These are phyloP conservation scores for Pseudoperonospora humuli DNA, from an alignment of 352 stramenopile genomes.

Conservation along the genomic window DNA sequence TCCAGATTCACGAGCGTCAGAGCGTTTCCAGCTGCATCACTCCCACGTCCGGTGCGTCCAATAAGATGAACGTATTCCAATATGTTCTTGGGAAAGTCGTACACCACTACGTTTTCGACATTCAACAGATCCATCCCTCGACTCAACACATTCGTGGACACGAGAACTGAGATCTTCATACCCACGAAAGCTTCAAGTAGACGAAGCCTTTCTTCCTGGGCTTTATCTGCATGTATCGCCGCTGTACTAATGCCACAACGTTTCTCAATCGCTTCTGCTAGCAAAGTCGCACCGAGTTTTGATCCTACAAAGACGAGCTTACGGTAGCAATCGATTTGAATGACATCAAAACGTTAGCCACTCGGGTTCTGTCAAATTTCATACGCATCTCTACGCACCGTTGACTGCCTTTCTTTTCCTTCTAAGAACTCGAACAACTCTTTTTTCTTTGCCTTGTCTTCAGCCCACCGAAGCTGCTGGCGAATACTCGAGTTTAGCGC, in stretches of 20 bases:
- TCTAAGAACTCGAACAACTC: conserved; percentile 38
- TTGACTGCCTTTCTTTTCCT: conserved; percentile 28
- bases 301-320: conserved; percentile 75
- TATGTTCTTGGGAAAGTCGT: conserved; percentile 56
- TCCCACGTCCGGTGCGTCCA: conserved; percentile 36
- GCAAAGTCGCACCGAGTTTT: conserved; percentile 47
- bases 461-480: conserved; percentile 39
- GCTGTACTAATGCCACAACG: conserved; percentile 23
- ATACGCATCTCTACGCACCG: conserved; percentile 23
- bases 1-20: conserved; percentile 41
- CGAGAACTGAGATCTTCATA: conserved; percentile 34
- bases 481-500: conserved; percentile 26
- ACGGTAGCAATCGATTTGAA: conserved; percentile 2
- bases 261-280: conserved; percentile 47
- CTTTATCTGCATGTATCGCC: conserved; percentile 62
- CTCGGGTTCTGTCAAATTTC: background rate
- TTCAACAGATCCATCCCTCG: conserved; percentile 62
- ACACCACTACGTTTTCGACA: conserved; percentile 63
- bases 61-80: conserved; percentile 60
- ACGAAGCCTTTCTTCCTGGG: conserved; percentile 39
- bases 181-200: conserved; percentile 58
- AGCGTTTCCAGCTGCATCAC: conserved; percentile 15
- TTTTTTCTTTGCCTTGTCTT: conserved; percentile 57
- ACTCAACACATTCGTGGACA: conserved; percentile 65
- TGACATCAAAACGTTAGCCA: background rate